Evolutionary conservation across 192 early-diverging fungal species (phyloP), one percentile per base, ranked within the genome.

Genomic region (Rhizophagus prolifer): DNA sequence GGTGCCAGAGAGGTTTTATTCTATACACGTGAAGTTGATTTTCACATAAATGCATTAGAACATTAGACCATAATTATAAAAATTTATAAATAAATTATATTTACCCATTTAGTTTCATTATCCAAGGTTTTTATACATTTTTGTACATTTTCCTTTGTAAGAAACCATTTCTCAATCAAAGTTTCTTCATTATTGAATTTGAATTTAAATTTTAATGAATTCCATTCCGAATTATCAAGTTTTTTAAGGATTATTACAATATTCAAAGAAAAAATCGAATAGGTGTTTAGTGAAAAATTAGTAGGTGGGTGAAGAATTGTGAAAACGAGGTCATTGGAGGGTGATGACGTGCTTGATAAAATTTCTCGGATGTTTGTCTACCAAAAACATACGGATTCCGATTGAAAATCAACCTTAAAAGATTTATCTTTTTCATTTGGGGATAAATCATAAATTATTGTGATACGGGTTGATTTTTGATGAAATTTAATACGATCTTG

Each of bases 131-230:
- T 28, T 31, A 13, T 66, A 66, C 64, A 66, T 30, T 66, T 66
- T 66, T 66, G 64, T 66, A 66, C 10, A 66, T 66, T 66, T 34
- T 66, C 64, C 10, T 34, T 36, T 34, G 64, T 66, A 9, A 66
- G 28, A 66, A 66, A 66, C 28, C 34, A 66, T 30, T 66, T 66
- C 26, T 66, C 64, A 19, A 34, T 36, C 9, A 34, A 28, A 8
- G 3, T 66, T 66, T 66, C 64, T 31, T 34, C 28, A 66, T 36
- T 21, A 26, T 66, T 66, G 12, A 21, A 66, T 31, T 25, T 66
- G 25, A 31, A 66, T 31, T 25, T 19, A 3, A 66, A 66, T 12
- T 28, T 66, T 28, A 66, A 36, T n/a, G 64, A 66, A 19, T 19
- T 16, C 64, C 64, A 66, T 66, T 66, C 64, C 13, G 10, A 10